Evolutionary conservation across 331 rosid genomes (phyloP).

Genomic region (Malus hybrid): DNA sequence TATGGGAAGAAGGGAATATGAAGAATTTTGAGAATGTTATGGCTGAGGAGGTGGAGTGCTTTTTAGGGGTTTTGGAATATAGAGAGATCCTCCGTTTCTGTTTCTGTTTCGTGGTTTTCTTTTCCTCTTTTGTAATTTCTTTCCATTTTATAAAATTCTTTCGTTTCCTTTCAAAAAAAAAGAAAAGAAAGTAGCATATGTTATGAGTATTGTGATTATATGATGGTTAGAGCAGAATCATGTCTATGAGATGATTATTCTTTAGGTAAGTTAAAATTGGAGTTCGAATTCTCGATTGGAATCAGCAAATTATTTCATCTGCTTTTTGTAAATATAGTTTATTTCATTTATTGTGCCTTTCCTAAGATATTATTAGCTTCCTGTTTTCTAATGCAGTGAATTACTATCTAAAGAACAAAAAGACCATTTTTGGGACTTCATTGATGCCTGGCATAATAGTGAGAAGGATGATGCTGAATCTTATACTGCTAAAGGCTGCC

Average conservation of each 20-base stretch:
- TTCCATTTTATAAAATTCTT: too few relatives aligned
- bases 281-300: not conserved
- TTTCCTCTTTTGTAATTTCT: too few relatives aligned
- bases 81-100: not conserved
- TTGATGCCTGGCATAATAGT: constrained; percentile 55
- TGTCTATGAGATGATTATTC: not conserved
- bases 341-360: not conserved
- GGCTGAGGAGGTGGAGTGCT: too few relatives aligned
- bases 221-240: not conserved
- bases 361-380: not conserved
- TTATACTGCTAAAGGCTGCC: constrained; percentile 60
- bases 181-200: not conserved
- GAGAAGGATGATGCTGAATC: constrained; percentile 33
- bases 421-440: constrained; percentile 67
- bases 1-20: too few relatives aligned
- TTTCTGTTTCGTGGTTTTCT: too few relatives aligned
- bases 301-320: not conserved
- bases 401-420: constrained; percentile 59
- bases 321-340: not conserved
- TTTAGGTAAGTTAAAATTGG: not conserved
- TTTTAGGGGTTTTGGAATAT: too few relatives aligned
- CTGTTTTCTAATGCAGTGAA: constrained; percentile 48
- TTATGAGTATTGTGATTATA: not conserved
- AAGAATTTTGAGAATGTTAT: too few relatives aligned
- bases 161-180: too few relatives aligned